Evolutionary conservation across 2,329 filamentous ascomycete species (phyloP).

Genomic region (Boeremia lycopersici): DNA sequence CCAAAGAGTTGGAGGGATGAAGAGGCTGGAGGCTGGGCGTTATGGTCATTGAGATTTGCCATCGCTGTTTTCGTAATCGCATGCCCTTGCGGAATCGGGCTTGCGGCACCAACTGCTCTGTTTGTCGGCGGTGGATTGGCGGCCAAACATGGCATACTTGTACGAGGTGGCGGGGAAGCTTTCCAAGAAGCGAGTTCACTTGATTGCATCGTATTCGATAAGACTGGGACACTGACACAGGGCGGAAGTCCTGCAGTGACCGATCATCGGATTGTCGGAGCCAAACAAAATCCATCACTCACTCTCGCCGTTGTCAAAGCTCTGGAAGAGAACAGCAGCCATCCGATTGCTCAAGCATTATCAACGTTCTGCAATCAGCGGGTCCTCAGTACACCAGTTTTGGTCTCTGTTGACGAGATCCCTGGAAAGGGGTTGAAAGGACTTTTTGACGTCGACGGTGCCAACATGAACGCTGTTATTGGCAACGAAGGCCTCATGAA

Average conservation of each 20-base stretch:
- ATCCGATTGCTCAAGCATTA: slow-evolving; percentile 75
- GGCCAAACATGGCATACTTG: slow-evolving; percentile 78
- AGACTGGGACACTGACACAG: slow-evolving; percentile 82
- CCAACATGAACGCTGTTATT: slow-evolving; percentile 58
- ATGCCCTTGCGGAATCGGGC: slow-evolving; percentile 81
- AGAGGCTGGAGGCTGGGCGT: slow-evolving; percentile 67
- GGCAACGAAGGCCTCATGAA: slow-evolving; percentile 75
- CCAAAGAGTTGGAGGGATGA: slow-evolving; percentile 62
- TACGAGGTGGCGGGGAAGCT: slow-evolving; percentile 82
- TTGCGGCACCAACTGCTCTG: slow-evolving; percentile 83
- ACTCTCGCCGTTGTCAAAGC: slow-evolving; percentile 63
- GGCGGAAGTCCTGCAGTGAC: slow-evolving; percentile 74
- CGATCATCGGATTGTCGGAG: slow-evolving; percentile 51
- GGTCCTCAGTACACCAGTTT: slow-evolving; percentile 19
- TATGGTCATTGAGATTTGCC: slow-evolving; percentile 80
- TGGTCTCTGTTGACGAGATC: slow-evolving; percentile 64
- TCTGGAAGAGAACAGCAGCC: slow-evolving; percentile 74
- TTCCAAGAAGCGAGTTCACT: slow-evolving; percentile 83
- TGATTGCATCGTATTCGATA: slow-evolving; percentile 84
- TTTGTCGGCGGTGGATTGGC: slow-evolving; percentile 83
- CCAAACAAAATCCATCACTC: slow-evolving; percentile 39
- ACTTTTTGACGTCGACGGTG: slow-evolving; percentile 49
- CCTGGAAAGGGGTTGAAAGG: slow-evolving; percentile 74
- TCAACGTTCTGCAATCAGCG: slow-evolving; percentile 62
- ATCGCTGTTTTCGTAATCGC: slow-evolving; percentile 88